Percentiles rank a stretch among this genome's conserved stretches.
phyloP scores from a whole-genome alignment of 2,329 filamentous ascomycete species.

The Fusarium sp. region DNA sequence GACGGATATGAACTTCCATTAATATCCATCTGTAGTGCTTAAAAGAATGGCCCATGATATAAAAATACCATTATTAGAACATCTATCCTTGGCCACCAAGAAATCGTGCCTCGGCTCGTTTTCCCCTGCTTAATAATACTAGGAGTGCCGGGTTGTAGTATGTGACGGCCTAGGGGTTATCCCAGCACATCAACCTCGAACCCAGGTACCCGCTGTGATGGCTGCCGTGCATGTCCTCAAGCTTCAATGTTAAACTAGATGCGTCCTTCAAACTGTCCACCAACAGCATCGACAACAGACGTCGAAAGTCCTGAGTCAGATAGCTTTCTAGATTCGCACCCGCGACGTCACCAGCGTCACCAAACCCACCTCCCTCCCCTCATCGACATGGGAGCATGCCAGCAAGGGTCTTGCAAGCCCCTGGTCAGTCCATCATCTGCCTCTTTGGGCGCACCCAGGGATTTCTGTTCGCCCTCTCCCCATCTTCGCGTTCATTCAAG shows the following conservation, averaged over 20 bases:
- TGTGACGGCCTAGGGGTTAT: background rate
- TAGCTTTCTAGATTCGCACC: background rate
- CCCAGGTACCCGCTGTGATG: background rate
- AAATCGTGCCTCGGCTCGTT: constrained; percentile 8
- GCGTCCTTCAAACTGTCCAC: constrained; percentile 2
- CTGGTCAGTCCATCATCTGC: constrained; percentile 27
- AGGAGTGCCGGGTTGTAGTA: background rate
- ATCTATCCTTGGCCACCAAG: background rate
- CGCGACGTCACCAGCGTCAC: constrained; percentile 12
- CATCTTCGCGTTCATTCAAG: constrained; percentile 8
- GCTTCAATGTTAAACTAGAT: background rate
- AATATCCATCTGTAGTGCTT: constrained; percentile 26
- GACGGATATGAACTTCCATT: constrained; percentile 20
- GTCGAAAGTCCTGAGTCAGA: constrained; percentile 13
- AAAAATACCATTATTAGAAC: constrained; percentile 8
- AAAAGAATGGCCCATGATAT: constrained; percentile 19
- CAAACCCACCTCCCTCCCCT: constrained; percentile 13
- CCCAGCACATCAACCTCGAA: background rate
- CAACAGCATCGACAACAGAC: constrained; percentile 12
- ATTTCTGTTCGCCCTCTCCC: constrained; percentile 24
- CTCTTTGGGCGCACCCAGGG: constrained; percentile 20
- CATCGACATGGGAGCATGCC: constrained; percentile 13
- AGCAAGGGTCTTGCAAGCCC: constrained; percentile 15
- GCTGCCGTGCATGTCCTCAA: background rate
- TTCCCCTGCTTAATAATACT: constrained; percentile 4